Base-by-base conservation (phyloP, 2,329 filamentous ascomycete genomes). In the Clonostachys sp. region DNA sequence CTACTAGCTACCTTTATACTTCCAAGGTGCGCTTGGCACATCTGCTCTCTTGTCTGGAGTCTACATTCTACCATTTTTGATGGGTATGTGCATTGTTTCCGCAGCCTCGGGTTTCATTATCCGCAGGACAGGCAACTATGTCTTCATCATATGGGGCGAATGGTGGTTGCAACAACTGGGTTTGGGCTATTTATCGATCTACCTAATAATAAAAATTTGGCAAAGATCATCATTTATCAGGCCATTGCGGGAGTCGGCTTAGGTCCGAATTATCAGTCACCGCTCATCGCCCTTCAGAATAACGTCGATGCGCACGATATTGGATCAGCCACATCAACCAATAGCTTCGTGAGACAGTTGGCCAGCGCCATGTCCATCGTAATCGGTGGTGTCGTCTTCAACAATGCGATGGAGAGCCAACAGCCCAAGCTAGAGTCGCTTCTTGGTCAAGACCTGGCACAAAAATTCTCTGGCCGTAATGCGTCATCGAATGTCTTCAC, bases 1-100 rank as follows among this genome's bases (percentile, higher is more conserved):
- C 44, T 91, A 88, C 63, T 91, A 87, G 56, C 70, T 90, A 24
- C 87, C 87, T 0, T 72, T 90, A 0, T 91, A 84, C 64, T 84
- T 89, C 46, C 87, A 91, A 60, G 77, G 81, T 4, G 85, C 84
- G 1, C 74, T 84, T 3, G 74, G 75, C 45, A 80, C 79, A 2
- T 74, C 74, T 1, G 81, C 84, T 0, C 67, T 86, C 34, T 69
- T 71, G n/a, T 87, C 81, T 0, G 77, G 77, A 5, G 60, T 85
- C 1, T 74, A 86, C 13, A 71, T 87, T 3, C 69, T 89, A 0
- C 84, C 86, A 0, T 77, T 84, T 39, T 80, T 78, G 17, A 56
- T 77, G 13, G 62, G 69, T n/a, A 64, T 74, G n/a, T 72, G 72
- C 4, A 44, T 74, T 4, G 56, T 65, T 5, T 73, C 74, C 10